Base-by-base conservation (phyloP, 441 rosid genomes). In the Bruguiera hainesii region DNA sequence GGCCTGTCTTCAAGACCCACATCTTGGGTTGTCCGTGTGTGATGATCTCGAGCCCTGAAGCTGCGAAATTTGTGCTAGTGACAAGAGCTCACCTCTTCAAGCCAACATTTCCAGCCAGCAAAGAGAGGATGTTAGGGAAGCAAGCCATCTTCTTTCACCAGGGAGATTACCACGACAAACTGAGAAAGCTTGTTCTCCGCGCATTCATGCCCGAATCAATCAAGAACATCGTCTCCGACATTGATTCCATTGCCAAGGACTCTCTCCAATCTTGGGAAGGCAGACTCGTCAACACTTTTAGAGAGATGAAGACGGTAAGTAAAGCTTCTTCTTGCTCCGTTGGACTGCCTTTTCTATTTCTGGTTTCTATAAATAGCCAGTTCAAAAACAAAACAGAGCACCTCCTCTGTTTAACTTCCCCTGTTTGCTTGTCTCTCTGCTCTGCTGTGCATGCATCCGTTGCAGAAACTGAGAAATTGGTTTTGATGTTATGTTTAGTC, bases 101-200 rank as follows among this genome's bases (percentile, higher is more conserved):
- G 79, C 99, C 99, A 6, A 95, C 98, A 58, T 95, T 87, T 56
- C 99, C 99, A 0, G 98, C 91, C 4, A 95, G 98, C 56, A 95
- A 95, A 76, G 99, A 95, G 76, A 81, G 93, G 87, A 95, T 95
- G 95, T 9, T 91, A 1, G 99, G 99, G 20, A 90, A 86, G 73
- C 89, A 89, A 79, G 99, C 99, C 46, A 88, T 91, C 70, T 95
- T 95, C 81, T 95, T 95, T 68, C 92, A 85, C 78, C 96, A 90
- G 71, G 99, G 98, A 49, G 88, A 89, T 21, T 95, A 91, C 69
- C 99, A 95, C 66, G 49, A 80, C 68, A 84, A 90, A 68, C 64
- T 95, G 60, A 79, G 99, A 73, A 95, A 86, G 78, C 96, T 95
- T 66, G 97, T 95, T 68, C 96, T 89, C 20, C 92, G 96, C 3